Evolutionary conservation across 108 stramenopile species (phyloP), one percentile per base, ranked within the genome.

Genomic region (Conticribra guillardii): DNA sequence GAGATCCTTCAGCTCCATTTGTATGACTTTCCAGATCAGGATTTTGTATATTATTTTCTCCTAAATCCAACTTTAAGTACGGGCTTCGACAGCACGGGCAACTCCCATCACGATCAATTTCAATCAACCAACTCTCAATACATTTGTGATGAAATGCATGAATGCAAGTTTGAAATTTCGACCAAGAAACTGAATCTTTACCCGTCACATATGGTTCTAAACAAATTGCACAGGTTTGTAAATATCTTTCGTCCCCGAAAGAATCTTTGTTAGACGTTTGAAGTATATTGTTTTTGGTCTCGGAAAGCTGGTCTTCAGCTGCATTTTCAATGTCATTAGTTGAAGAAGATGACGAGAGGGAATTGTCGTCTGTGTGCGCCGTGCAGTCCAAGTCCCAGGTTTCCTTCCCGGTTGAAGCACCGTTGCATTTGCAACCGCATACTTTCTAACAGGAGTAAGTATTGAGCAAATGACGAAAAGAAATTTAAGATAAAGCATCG

Each of bases 1-100:
- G 73, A 24, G 64, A 27, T 17, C 88, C 89, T 34, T 82, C 22
- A 22, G 88, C 83, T 21, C 85, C 69, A 32, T 88, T 89, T 5
- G 86, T 89, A 19, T 88, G 56, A 41, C 89, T 90, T 72, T 89
- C 87, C 79, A 86, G 69, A 54, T 85, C 77, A 14, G 30, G 14
- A 32, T 56, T 41, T 11, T 62, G 29, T 14, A 7, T 41, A 44
- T 45, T 1, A 33, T 14, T 4, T 2, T 1, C 37, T 26, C 1
- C 1, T 8, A 28, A 5, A 44, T 14, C 8, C 18, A 17, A 17
- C 15, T 21, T 47, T 5, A 47, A 21, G 28, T 62, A 62, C 5
- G 46, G 44, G 11, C 44, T 26, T 19, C 44, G 23, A 17, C 44
- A 62, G 37, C 23, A 62, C 7, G 60, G 60, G 18, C 46, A 45